A percentile compares a stretch with the other conserved stretches of the same genome.
These are phyloP conservation scores for Blepharisma stoltei DNA, from an alignment of 73 alveolate species.

Conservation along the genomic window DNA sequence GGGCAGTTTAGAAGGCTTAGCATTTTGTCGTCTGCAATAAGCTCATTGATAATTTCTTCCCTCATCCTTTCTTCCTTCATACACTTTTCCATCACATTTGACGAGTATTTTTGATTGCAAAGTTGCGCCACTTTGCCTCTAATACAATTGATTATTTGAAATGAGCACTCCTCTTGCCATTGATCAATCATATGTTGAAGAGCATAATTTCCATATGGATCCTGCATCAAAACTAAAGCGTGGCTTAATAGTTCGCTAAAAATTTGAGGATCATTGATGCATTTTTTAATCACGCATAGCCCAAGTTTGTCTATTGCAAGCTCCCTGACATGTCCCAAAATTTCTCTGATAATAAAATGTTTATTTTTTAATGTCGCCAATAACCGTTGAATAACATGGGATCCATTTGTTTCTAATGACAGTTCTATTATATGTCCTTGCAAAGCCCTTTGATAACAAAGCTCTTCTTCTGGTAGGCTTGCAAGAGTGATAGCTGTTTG, in stretches of 20 bases:
- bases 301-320: constrained; percentile 30
- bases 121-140: background rate
- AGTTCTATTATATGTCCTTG: background rate
- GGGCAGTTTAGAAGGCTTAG: background rate
- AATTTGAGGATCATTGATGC: background rate
- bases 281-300: constrained; percentile 18
- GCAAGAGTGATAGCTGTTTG: background rate
- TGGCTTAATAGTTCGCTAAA: constrained; percentile 11
- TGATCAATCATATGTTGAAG: background rate
- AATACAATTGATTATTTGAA: background rate
- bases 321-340: constrained; percentile 16
- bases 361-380: constrained; percentile 8
- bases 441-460: background rate
- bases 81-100: constrained; percentile 22
- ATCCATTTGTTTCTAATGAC: background rate
- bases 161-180: background rate
- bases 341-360: background rate
- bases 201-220: constrained; percentile 30
- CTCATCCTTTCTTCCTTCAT: background rate
- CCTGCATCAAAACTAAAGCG: constrained; percentile 1
- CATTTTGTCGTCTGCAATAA: background rate
- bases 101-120: constrained; percentile 19
- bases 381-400: constrained; percentile 19
- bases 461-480: constrained; percentile 16
- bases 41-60: background rate